Evolutionary conservation across 352 stramenopile species (phyloP).

Genomic region (Elongisporangium prolatum): DNA sequence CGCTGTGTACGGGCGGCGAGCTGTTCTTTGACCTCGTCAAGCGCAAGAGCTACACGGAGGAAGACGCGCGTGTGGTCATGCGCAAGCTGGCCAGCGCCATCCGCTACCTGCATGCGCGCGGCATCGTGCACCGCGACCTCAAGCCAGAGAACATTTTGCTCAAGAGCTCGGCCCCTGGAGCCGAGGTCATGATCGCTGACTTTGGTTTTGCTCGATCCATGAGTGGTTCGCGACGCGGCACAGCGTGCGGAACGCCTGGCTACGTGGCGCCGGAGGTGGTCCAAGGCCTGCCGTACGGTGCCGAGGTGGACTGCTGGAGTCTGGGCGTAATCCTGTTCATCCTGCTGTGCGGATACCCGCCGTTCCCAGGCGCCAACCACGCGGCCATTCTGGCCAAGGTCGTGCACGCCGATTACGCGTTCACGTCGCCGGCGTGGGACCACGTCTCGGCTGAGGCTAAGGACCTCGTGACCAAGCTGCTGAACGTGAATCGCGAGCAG

Average conservation of each 20-base stretch:
- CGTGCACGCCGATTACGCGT: slow-evolving; percentile 87
- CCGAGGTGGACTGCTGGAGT: slow-evolving; percentile 92
- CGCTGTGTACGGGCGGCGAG: slow-evolving; percentile 83
- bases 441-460: slow-evolving; percentile 92
- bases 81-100: slow-evolving; percentile 89
- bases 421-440: slow-evolving; percentile 91
- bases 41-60: slow-evolving; percentile 94
- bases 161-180: slow-evolving; percentile 63
- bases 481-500: slow-evolving; percentile 86
- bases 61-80: slow-evolving; percentile 90
- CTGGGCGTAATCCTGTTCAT: slow-evolving; percentile 95
- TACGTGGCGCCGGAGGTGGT: slow-evolving; percentile 95
- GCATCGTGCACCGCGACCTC: slow-evolving; percentile 90
- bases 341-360: slow-evolving; percentile 90
- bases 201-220: slow-evolving; percentile 85
- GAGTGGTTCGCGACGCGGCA: slow-evolving; percentile 46
- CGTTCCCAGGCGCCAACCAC: slow-evolving; percentile 74
- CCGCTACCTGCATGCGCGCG: slow-evolving; percentile 89
- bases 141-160: slow-evolving; percentile 90
- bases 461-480: slow-evolving; percentile 91
- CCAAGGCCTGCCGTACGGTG: slow-evolving; percentile 79
- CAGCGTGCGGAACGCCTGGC: slow-evolving; percentile 77
- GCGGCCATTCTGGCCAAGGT: slow-evolving; percentile 70
- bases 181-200: slow-evolving; percentile 84
- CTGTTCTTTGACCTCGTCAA: slow-evolving; percentile 95